These are phyloP conservation scores for Prinsepia uniflora DNA, from an alignment of 306 rosid species.

Conservation along the genomic window DNA sequence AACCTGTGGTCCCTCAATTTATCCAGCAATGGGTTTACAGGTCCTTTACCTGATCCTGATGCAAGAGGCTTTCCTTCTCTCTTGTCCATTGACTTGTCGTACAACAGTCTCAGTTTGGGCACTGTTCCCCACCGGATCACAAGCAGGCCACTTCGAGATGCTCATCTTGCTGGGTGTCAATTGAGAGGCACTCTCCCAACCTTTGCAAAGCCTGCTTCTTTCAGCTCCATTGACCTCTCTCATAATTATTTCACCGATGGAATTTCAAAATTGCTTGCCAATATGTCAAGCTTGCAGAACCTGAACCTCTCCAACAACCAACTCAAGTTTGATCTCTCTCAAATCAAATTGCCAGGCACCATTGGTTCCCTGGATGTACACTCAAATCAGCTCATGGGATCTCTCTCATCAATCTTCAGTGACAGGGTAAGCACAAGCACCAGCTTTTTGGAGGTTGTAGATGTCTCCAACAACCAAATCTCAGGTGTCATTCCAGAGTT, in stretches of 20 bases:
- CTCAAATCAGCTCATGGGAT: constrained; percentile 63
- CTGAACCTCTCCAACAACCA: constrained; percentile 79
- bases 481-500: constrained; percentile 70
- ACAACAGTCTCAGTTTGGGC: constrained; percentile 71
- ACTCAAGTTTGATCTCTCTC: constrained; percentile 60
- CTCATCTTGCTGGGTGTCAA: constrained; percentile 77
- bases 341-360: constrained; percentile 45
- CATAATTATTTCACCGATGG: constrained; percentile 59
- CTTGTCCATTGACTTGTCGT: constrained; percentile 80
- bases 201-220: constrained; percentile 51
- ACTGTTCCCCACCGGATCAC: constrained; percentile 81
- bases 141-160: constrained; percentile 63
- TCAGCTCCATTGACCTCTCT: constrained; percentile 82
- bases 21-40: constrained; percentile 67
- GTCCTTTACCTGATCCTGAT: constrained; percentile 59
- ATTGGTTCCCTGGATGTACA: constrained; percentile 60
- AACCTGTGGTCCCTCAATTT: constrained; percentile 83
- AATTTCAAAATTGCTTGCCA: constrained; percentile 54
- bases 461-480: constrained; percentile 68
- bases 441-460: constrained; percentile 66
- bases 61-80: constrained; percentile 66
- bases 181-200: constrained; percentile 68
- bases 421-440: constrained; percentile 32
- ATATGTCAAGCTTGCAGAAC: constrained; percentile 65
- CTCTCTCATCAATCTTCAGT: constrained; percentile 58